Conservation (phyloP, 108 stramenopile genomes). For the Cyclotella sp. region DNA sequence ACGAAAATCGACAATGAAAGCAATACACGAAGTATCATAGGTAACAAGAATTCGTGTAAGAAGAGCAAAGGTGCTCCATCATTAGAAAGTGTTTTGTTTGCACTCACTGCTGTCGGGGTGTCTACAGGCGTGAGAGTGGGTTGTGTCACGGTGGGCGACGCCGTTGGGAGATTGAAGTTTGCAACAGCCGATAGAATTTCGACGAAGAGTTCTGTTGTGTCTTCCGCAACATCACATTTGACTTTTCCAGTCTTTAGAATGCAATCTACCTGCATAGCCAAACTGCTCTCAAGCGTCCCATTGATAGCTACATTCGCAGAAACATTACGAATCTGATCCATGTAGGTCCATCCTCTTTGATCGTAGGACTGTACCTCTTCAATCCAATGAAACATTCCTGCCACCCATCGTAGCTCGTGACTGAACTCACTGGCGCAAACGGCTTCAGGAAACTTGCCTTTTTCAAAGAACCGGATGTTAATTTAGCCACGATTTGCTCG, state of each 20-base stretch:
- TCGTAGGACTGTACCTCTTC: constrained; percentile 32
- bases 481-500: neutral
- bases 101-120: constrained; percentile 24
- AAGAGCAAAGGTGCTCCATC: no score
- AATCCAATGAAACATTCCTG: constrained; percentile 45
- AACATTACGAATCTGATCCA: constrained; percentile 15
- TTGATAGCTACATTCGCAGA: neutral
- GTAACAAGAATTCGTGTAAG: no score
- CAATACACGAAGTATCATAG: no score
- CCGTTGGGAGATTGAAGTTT: constrained; percentile 21
- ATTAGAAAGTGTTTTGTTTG: neutral
- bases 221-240: constrained; percentile 22
- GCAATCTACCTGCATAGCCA: constrained; percentile 30
- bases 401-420: constrained; percentile 28
- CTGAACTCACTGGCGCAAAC: constrained; percentile 24
- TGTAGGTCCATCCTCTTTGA: constrained; percentile 22
- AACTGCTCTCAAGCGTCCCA: neutral
- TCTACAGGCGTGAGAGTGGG: constrained; percentile 22
- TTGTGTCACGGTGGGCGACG: constrained; percentile 22
- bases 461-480: neutral
- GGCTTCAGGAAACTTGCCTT: constrained; percentile 15
- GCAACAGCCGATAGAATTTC: constrained; percentile 15
- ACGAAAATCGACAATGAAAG: neutral
- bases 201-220: constrained; percentile 16
- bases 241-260: constrained; percentile 36